A percentile compares a stretch with the other conserved stretches of the same genome.
phyloP scores from a whole-genome alignment of 495 filamentous ascomycete genomes.

The Hypomontagnella monticulosa region DNA sequence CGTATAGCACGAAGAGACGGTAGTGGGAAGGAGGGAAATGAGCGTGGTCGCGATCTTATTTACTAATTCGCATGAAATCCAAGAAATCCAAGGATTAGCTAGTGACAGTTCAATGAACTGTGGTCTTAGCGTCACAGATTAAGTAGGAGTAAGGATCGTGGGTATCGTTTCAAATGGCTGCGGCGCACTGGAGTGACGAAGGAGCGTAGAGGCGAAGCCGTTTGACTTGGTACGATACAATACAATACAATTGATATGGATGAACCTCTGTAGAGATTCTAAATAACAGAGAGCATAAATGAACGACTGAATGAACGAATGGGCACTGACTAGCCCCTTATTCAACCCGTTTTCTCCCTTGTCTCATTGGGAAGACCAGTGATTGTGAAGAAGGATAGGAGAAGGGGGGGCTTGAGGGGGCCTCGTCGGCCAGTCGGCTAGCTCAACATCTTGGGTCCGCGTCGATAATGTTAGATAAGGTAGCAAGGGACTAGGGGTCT shows the following conservation, averaged over 20 bases:
- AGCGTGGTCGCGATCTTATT: neutral
- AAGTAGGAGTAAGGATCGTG: constrained; percentile 36
- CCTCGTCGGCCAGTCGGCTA: constrained; percentile 10
- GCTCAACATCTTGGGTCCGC: constrained; percentile 6
- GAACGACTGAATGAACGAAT: constrained; percentile 28
- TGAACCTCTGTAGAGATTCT: neutral
- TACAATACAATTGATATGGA: neutral
- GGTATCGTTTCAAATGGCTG: constrained; percentile 30
- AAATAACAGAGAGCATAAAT: constrained; percentile 19
- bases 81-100: neutral
- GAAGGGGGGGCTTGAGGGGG: constrained; percentile 9
- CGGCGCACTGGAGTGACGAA: constrained; percentile 14
- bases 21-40: neutral
- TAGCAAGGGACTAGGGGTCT: constrained; percentile 16
- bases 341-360: constrained; percentile 25
- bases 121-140: neutral
- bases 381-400: constrained; percentile 9
- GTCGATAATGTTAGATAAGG: constrained; percentile 24
- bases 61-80: neutral
- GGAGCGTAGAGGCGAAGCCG: constrained; percentile 29
- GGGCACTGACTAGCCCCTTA: constrained; percentile 19
- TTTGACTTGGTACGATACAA: constrained; percentile 1
- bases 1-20: constrained; percentile 6
- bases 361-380: constrained; percentile 1
- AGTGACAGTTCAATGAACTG: neutral